Conservation (phyloP, 345 rosid genomes). For the Excoecaria agallocha region DNA sequence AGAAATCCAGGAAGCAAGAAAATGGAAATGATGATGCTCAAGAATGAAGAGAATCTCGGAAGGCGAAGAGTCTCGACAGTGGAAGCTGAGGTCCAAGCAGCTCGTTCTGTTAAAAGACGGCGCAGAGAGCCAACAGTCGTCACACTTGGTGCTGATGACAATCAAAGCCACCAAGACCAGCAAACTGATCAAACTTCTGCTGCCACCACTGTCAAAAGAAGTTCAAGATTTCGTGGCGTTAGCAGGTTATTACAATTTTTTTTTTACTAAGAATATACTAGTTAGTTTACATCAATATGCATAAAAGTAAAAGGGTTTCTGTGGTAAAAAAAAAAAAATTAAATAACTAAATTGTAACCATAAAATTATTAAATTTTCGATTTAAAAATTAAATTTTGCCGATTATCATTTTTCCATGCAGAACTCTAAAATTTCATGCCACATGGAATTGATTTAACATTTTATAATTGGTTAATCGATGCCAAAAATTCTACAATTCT, state of each 20-base stretch:
- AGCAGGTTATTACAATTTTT: constrained; percentile 42
- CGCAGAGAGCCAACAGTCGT: constrained; percentile 36
- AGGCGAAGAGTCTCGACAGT: constrained; percentile 20
- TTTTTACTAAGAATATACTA: too few species aligned
- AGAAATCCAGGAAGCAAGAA: neutral
- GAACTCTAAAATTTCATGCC: too few species aligned
- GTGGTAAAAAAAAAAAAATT: too few species aligned
- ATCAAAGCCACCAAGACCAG: constrained; percentile 31
- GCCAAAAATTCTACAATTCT: too few species aligned
- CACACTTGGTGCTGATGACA: constrained; percentile 12
- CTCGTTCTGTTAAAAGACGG: constrained; percentile 42
- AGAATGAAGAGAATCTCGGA: constrained; percentile 35
- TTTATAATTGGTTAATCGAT: too few species aligned
- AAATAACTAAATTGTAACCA: too few species aligned
- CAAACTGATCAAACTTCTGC: constrained; percentile 29
- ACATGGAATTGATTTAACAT: too few species aligned
- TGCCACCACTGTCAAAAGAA: constrained; percentile 58
- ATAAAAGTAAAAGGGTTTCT: too few species aligned
- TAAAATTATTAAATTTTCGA: too few species aligned
- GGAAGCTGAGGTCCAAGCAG: constrained; percentile 16
- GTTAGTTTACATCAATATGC: too few species aligned
- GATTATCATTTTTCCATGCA: too few species aligned
- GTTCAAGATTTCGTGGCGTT: constrained; percentile 68
- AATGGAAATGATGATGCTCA: constrained; percentile 41
- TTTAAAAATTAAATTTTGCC: too few species aligned